These are phyloP conservation scores for Ceratonia siliqua DNA, from an alignment of 306 rosid genomes.

Conservation along the genomic window DNA sequence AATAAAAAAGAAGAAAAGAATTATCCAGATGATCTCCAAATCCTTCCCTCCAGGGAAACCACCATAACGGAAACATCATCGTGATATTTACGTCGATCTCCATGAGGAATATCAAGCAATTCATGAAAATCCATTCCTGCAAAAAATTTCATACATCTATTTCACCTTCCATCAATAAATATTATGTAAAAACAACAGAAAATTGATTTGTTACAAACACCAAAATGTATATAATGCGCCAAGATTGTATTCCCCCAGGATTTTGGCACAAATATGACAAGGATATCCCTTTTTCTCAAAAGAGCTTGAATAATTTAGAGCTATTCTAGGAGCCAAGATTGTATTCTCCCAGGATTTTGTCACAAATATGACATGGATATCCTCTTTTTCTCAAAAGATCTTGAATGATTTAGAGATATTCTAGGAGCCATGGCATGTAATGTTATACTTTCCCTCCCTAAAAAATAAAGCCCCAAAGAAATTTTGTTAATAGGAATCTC, in stretches of 20 bases:
- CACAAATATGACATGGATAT: background rate
- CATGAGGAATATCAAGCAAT: slow-evolving; percentile 64
- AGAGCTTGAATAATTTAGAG: too few species aligned
- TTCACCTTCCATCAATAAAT: background rate
- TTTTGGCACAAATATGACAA: too few species aligned
- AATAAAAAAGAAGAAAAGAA: slow-evolving; percentile 5
- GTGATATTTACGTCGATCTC: slow-evolving; percentile 67
- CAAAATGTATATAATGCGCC: too few species aligned
- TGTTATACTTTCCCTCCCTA: background rate
- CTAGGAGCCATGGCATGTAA: background rate
- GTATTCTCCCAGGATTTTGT: background rate
- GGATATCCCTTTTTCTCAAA: too few species aligned
- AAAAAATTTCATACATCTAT: background rate
- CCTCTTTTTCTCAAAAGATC: background rate
- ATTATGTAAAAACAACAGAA: background rate
- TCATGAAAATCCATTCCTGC: slow-evolving; percentile 69
- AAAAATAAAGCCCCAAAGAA: background rate
- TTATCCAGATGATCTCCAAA: slow-evolving; percentile 70
- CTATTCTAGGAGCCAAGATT: too few species aligned
- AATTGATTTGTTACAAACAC: too few species aligned
- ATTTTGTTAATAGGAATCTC: background rate
- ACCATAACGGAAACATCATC: slow-evolving; percentile 72
- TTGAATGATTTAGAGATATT: background rate
- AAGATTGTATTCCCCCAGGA: too few species aligned
- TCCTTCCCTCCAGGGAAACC: slow-evolving; percentile 66